These are phyloP conservation scores for Yarrowia divulgata DNA, from an alignment of 805 yeast species.

Conservation along the genomic window DNA sequence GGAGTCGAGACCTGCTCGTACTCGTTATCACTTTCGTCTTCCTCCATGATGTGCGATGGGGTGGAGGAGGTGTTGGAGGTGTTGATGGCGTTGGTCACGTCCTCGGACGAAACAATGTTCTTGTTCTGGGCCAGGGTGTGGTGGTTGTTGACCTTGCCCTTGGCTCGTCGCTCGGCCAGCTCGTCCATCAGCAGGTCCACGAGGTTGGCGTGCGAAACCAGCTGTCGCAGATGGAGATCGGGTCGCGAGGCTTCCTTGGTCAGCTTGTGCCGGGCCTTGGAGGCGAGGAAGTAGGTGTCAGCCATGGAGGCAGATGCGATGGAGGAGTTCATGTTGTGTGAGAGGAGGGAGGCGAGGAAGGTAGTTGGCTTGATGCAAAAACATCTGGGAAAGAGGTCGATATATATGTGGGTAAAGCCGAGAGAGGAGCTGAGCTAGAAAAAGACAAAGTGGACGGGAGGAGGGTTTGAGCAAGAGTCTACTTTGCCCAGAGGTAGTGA, in stretches of 20 bases:
- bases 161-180: constrained; percentile 42
- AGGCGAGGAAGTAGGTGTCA: constrained; percentile 67
- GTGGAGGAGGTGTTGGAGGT: constrained; percentile 18
- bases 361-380: neutral
- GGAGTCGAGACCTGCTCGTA: constrained; percentile 34
- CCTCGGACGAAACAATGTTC: constrained; percentile 36
- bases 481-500: too few species aligned
- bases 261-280: constrained; percentile 68
- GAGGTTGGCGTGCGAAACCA: constrained; percentile 75
- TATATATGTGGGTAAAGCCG: constrained; percentile 30
- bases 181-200: constrained; percentile 68
- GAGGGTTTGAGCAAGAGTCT: constrained; percentile 7
- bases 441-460: constrained; percentile 5
- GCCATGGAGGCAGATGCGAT: constrained; percentile 51
- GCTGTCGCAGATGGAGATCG: constrained; percentile 62
- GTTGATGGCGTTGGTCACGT: constrained; percentile 38
- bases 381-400: neutral
- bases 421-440: constrained; percentile 21
- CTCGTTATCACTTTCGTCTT: constrained; percentile 43
- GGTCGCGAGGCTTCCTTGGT: constrained; percentile 66
- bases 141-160: constrained; percentile 32
- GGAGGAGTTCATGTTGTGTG: constrained; percentile 26
- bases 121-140: neutral
- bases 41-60: constrained; percentile 39
- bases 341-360: too few species aligned